phyloP scores from a whole-genome alignment of 768 basidiomycete genomes.

The Clathrus columnatus region DNA sequence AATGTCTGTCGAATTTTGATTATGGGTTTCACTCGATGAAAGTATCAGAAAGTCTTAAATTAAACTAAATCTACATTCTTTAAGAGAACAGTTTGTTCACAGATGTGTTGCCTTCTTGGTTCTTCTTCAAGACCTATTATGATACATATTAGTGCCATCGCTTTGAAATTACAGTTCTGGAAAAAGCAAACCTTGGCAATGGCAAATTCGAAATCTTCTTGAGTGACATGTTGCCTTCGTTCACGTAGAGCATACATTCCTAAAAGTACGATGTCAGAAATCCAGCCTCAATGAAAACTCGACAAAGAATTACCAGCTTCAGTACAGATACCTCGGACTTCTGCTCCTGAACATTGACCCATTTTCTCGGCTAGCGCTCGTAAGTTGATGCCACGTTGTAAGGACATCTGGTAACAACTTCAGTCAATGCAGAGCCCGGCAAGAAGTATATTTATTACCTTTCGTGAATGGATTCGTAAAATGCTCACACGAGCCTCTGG shows the following conservation, averaged over 20 bases:
- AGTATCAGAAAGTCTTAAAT: neutral
- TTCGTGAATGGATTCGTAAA: conserved; percentile 91
- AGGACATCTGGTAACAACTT: conserved; percentile 63
- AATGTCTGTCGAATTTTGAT: neutral
- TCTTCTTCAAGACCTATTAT: conserved; percentile 79
- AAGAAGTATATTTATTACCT: too few species aligned
- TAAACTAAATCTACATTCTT: conserved; percentile 17
- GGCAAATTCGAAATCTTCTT: conserved; percentile 98
- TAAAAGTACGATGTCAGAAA: conserved; percentile 18
- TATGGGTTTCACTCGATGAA: neutral
- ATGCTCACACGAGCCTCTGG: conserved; percentile 97
- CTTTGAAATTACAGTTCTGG: neutral
- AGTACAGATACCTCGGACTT: conserved; percentile 94
- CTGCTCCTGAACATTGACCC: conserved; percentile 97
- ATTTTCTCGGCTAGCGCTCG: conserved; percentile 95
- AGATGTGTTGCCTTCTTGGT: conserved; percentile 89
- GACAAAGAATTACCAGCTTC: conserved; percentile 61
- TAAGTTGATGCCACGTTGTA: conserved; percentile 97
- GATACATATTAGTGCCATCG: neutral
- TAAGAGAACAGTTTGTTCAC: conserved; percentile 92
- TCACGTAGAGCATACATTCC: conserved; percentile 97
- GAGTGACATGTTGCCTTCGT: conserved; percentile 92
- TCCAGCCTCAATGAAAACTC: neutral
- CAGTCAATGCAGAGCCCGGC: too few species aligned
- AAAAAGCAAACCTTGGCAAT: conserved; percentile 68